Percentiles rank a stretch among this genome's conserved stretches.
phyloP scores from a whole-genome alignment of 192 early-diverging fungal species.

The Paraglomus occultum region DNA sequence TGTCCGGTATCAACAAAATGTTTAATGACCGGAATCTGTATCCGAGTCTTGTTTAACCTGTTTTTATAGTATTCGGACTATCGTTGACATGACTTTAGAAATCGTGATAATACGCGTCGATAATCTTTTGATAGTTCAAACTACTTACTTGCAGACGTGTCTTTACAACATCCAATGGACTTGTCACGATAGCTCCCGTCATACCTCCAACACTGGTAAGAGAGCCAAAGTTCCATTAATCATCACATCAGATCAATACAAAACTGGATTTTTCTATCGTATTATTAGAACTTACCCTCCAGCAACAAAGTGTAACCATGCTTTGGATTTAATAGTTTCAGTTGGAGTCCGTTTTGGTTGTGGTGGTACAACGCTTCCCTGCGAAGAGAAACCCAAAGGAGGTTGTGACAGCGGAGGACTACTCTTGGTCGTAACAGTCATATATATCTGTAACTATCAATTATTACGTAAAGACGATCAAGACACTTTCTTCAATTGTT shows the following conservation, averaged over 20 bases:
- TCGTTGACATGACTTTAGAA: background rate
- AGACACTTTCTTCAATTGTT: too few relatives aligned
- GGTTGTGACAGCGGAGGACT: too few relatives aligned
- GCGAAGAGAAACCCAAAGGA: too few relatives aligned
- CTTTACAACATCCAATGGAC: constrained; percentile 92
- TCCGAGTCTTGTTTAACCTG: background rate
- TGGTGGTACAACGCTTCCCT: too few relatives aligned
- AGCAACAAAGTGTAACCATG: constrained; percentile 61
- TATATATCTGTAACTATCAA: too few relatives aligned
- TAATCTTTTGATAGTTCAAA: background rate
- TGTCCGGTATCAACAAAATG: constrained; percentile 53
- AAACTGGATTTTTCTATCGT: background rate
- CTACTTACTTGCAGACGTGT: constrained; percentile 81
- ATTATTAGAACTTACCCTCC: constrained; percentile 53
- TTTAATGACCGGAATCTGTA: constrained; percentile 36
- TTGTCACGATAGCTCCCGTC: constrained; percentile 84
- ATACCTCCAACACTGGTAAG: constrained; percentile 61
- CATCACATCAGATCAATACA: background rate
- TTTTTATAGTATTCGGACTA: too few relatives aligned
- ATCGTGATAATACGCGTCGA: too few relatives aligned
- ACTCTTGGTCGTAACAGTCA: too few relatives aligned
- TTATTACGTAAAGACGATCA: too few relatives aligned
- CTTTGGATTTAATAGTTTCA: background rate
- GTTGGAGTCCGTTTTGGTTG: too few relatives aligned
- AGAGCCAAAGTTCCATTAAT: background rate